Conservation (phyloP, 1,284 basidiomycete genomes). For the Ustilago cynodontis region DNA sequence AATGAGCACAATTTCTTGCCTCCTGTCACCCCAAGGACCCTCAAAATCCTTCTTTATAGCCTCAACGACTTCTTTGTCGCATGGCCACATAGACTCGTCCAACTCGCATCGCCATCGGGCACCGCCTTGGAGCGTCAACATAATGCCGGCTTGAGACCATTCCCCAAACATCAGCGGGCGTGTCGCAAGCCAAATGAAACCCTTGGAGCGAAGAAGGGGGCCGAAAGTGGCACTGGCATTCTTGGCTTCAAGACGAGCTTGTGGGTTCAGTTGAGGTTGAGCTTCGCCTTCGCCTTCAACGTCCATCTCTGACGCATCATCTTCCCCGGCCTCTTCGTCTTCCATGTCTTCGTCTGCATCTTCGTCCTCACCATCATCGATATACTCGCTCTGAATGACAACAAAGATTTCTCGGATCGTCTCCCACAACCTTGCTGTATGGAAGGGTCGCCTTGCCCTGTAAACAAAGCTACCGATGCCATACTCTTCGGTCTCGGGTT, state of each 20-base stretch:
- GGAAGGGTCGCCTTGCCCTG: slow-evolving; percentile 71
- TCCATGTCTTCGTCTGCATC: slow-evolving; percentile 34
- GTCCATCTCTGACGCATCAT: slow-evolving; percentile 19
- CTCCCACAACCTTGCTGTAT: slow-evolving; percentile 72
- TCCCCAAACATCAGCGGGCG: slow-evolving; percentile 70
- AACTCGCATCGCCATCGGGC: slow-evolving; percentile 71
- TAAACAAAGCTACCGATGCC: slow-evolving; percentile 63
- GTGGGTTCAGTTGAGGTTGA: slow-evolving; percentile 72
- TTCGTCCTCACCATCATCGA: slow-evolving; percentile 66
- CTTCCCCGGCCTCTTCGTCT: slow-evolving; percentile 19
- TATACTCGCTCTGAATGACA: slow-evolving; percentile 69
- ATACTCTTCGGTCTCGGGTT: slow-evolving; percentile 72
- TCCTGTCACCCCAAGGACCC: slow-evolving; percentile 72
- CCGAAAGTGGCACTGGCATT: slow-evolving; percentile 69
- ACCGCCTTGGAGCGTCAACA: slow-evolving; percentile 71
- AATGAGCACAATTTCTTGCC: slow-evolving; percentile 71
- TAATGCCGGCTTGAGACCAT: slow-evolving; percentile 72
- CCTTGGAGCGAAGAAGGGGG: slow-evolving; percentile 71
- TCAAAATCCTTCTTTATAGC: slow-evolving; percentile 72
- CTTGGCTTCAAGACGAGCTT: slow-evolving; percentile 70
- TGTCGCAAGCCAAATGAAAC: slow-evolving; percentile 71
- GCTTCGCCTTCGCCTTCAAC: slow-evolving; percentile 57
- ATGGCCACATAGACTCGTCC: slow-evolving; percentile 70
- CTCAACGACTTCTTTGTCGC: slow-evolving; percentile 69
- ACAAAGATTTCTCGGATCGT: slow-evolving; percentile 71